Conservation (phyloP, 2,329 filamentous ascomycete species). For the Pseudogymnoascus sp. region DNA sequence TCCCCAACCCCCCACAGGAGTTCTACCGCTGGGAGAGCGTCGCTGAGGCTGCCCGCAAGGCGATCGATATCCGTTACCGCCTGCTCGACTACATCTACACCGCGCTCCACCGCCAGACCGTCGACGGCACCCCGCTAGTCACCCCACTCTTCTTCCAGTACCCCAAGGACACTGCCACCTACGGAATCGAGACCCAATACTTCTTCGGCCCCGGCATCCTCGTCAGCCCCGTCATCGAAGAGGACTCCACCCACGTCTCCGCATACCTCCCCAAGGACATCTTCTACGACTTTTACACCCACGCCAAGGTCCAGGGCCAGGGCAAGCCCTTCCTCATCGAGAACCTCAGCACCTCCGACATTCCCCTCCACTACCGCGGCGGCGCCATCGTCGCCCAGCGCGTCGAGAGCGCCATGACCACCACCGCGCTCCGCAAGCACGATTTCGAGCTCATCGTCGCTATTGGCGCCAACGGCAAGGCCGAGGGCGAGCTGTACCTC, state of each 20-base stretch:
- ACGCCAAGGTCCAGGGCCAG: conserved; percentile 36
- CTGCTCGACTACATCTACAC: conserved; percentile 79
- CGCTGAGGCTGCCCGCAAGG: conserved; percentile 56
- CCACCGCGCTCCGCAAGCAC: conserved; percentile 53
- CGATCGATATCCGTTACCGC: conserved; percentile 65
- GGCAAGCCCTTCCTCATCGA: conserved; percentile 34
- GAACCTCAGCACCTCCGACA: conserved; percentile 39
- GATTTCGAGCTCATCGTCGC: conserved; percentile 68
- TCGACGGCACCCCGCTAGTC: conserved; percentile 57
- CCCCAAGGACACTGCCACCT: conserved; percentile 42
- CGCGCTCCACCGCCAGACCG: conserved; percentile 52
- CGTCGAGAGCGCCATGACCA: conserved; percentile 52
- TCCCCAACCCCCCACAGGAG: conserved; percentile 52
- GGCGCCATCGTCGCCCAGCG: conserved; percentile 60
- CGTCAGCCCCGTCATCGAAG: conserved; percentile 42
- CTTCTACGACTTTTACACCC: conserved; percentile 47
- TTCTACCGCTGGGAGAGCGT: conserved; percentile 65
- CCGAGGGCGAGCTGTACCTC: conserved; percentile 62
- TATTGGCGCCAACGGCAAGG: conserved; percentile 53
- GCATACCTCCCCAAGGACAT: conserved; percentile 44
- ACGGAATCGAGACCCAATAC: conserved; percentile 42
- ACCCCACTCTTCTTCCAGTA: conserved; percentile 69
- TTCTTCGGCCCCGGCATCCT: conserved; percentile 44
- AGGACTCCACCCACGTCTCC: conserved; percentile 37
- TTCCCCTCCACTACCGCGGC: conserved; percentile 62